Base-by-base conservation (phyloP, 768 basidiomycete genomes). In the Lactarius hengduanensis region DNA sequence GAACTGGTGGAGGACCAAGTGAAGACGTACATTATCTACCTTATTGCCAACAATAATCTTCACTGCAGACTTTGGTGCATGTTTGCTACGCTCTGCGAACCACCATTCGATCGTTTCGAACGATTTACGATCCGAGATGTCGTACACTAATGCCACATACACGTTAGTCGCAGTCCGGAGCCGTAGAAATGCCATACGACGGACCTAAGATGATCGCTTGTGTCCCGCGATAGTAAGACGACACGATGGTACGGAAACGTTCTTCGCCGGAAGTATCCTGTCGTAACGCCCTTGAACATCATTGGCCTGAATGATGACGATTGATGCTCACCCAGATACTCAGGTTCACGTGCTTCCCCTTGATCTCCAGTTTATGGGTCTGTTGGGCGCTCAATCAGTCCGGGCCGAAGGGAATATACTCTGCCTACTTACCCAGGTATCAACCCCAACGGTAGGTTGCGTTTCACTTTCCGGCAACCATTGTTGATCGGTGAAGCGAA, bases 221-320 rank as follows among this genome's bases (percentile, higher is more conserved):
- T 50, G 90, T 90, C 2, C 90, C 90, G 36, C 96, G 84, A 74
- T 98, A 98, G 73, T 98, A 98, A 10, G 90, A 92, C 2, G 89
- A 90, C 6, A 96, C 97, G 70, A 98, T 89, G 5, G 95, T 96
- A 61, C 94, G 83, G 75, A 97, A 98, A 6, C 96, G 86, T 76
- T 98, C 96, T 76, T 98, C 96, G 0, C 96, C 96, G 56, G 95
- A 92, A 0, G 94, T 96, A 72, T 96, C 93, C 92, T 94, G 50
- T 50, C 22, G 22, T 50, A 50, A 72, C n/a, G 38, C 61, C 22
- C 22, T 50, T 40, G 36, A 47, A 62, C 64, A 30, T 26, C 59
- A 20, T 30, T 28, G 6, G 22, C 22, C 22, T 26, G 28, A 53
- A 30, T 54, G 28, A 26, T 11, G 30, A 15, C 28, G 7, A 38